Percentiles rank a stretch among this genome's conserved stretches.
phyloP scores from a whole-genome alignment of 2,329 filamentous ascomycete genomes.

The Trichoderma sp. region DNA sequence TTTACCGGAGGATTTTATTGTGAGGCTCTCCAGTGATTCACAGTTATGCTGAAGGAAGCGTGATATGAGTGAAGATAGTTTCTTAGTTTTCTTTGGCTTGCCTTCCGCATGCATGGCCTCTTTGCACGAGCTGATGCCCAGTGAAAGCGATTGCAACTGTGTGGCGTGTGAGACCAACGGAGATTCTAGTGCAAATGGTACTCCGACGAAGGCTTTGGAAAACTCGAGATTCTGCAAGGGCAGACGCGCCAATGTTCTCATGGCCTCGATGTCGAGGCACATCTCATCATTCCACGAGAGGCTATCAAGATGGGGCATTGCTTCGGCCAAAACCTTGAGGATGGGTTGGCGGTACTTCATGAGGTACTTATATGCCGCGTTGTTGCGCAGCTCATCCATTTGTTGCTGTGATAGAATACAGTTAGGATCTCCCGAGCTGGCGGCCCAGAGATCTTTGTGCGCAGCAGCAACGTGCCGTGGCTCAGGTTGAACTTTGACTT shows the following conservation, averaged over 20 bases:
- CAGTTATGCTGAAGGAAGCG: background rate
- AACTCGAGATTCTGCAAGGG: background rate
- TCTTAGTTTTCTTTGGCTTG: background rate
- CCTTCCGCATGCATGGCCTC: background rate
- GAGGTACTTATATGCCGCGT: background rate
- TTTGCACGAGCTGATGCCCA: background rate
- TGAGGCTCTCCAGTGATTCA: background rate
- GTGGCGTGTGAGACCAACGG: background rate
- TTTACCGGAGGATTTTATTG: background rate
- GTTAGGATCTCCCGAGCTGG: background rate
- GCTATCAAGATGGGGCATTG: conserved; percentile 23
- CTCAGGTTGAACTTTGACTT: background rate
- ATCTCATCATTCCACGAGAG: conserved; percentile 14
- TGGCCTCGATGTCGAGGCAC: background rate
- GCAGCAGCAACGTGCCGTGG: background rate
- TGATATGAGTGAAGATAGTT: background rate
- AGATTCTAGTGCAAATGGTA: background rate
- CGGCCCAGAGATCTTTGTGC: background rate
- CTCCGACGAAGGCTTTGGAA: background rate
- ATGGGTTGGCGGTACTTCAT: background rate
- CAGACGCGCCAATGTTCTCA: background rate
- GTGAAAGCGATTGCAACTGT: background rate
- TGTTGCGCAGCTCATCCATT: background rate
- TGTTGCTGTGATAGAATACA: background rate
- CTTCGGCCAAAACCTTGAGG: background rate